These are phyloP conservation scores for Aristolochia contorta DNA, from an alignment of 164 flowering plant species.

Conservation along the genomic window DNA sequence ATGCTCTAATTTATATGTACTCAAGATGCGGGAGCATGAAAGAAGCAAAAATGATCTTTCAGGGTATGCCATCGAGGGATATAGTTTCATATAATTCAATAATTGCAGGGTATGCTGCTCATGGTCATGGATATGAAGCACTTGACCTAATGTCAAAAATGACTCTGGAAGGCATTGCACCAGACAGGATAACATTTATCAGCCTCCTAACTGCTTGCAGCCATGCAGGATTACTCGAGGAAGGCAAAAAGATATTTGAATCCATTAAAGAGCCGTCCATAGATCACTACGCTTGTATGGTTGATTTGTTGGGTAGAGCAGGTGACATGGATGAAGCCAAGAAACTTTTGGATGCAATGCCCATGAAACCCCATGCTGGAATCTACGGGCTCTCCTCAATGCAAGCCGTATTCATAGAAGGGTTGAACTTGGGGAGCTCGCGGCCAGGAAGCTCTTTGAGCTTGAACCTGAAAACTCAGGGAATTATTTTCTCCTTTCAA, in stretches of 20 bases:
- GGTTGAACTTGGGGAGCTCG: conserved; percentile 46
- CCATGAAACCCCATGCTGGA: conserved; percentile 53
- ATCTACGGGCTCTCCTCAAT: conserved; percentile 62
- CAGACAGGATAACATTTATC: conserved; percentile 51
- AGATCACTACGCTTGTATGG: conserved; percentile 76
- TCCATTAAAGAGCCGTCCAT: conserved; percentile 38
- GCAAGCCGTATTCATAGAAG: conserved; percentile 46
- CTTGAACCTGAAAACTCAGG: conserved; percentile 66
- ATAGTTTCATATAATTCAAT: conserved; percentile 58
- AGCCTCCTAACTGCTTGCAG: conserved; percentile 76
- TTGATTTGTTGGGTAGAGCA: conserved; percentile 57
- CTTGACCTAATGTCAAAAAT: conserved; percentile 30
- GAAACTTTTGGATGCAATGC: conserved; percentile 37
- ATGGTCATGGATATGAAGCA: conserved; percentile 49
- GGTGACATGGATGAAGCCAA: conserved; percentile 61
- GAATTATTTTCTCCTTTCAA: conserved; percentile 54
- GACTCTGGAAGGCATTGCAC: conserved; percentile 41
- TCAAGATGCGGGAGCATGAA: conserved; percentile 65
- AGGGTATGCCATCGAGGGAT: conserved; percentile 42
- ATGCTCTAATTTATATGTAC: conserved; percentile 65
- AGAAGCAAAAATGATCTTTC: conserved; percentile 41
- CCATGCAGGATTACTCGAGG: conserved; percentile 50
- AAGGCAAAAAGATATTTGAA: conserved; percentile 46
- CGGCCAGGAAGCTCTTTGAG: conserved; percentile 49
- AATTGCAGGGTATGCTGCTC: conserved; percentile 59